Conservation (phyloP, 2,329 filamentous ascomycete species). For the Penicillium freii region DNA sequence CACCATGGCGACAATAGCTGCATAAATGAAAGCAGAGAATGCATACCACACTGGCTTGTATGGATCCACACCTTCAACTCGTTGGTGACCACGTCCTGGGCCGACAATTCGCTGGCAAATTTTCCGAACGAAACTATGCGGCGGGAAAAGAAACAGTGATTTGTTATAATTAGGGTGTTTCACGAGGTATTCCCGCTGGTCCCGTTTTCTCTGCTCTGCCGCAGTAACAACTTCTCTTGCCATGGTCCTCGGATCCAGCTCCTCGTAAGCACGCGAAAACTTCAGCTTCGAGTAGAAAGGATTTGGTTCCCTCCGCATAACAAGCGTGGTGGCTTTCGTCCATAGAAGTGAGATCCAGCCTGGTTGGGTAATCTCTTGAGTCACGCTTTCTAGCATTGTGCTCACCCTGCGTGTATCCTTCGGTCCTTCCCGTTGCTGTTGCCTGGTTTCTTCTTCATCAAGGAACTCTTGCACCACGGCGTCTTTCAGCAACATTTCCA, state of each 20-base stretch:
- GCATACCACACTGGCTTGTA: slow-evolving; percentile 88
- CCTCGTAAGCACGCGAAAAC: slow-evolving; percentile 67
- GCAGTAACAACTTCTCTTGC: slow-evolving; percentile 86
- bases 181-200: slow-evolving; percentile 84
- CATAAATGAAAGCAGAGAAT: slow-evolving; percentile 92
- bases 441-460: slow-evolving; percentile 61
- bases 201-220: slow-evolving; percentile 76
- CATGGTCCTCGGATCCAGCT: slow-evolving; percentile 80
- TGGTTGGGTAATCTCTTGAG: slow-evolving; percentile 51
- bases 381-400: slow-evolving; percentile 27
- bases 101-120: slow-evolving; percentile 88
- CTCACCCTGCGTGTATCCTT: slow-evolving; percentile 32
- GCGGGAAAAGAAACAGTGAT: slow-evolving; percentile 80
- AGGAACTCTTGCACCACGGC: slow-evolving; percentile 93
- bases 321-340: slow-evolving; percentile 56
- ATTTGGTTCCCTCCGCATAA: slow-evolving; percentile 75
- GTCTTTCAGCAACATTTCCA: slow-evolving; percentile 96
- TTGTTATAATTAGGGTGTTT: slow-evolving; percentile 91
- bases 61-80: slow-evolving; percentile 85
- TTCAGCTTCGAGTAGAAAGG: slow-evolving; percentile 89
- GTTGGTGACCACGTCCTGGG: slow-evolving; percentile 79
- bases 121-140: slow-evolving; percentile 72
- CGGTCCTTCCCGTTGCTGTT: slow-evolving; percentile 16
- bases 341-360: slow-evolving; percentile 62
- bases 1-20: slow-evolving; percentile 96